Base-by-base conservation (phyloP, 2,329 filamentous ascomycete genomes). In the Camptophora hylomeconis region DNA sequence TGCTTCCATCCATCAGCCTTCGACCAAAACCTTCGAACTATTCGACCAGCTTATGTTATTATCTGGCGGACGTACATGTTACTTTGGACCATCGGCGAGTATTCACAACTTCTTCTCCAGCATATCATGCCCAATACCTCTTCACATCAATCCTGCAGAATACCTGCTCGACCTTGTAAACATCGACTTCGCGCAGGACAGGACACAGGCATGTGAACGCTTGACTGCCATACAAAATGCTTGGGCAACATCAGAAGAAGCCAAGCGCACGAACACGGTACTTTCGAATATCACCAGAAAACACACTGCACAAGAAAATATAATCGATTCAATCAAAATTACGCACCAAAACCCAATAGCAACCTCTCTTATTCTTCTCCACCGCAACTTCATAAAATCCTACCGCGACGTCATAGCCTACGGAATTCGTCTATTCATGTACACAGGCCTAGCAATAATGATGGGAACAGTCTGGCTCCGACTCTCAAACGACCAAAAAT, bases 361-460 rank as follows among this genome's bases (percentile, higher is more conserved):
- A 3, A 58, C 80, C 19, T 67, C 72, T 0, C 20, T 73, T 4
- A 74, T 76, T 1, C 64, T 92, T 3, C 64, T 89, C 10, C 80
- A 87, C 48, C 72, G 83, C 16, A 74, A 73, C 9, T 83, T 81
- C 47, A 74, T 92, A 53, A 92, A 92, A 57, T 78, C 73, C 25
- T 80, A 86, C 51, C 74, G 83, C 15, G 83, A 92, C 48, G 65
- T 92, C 5, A 72, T 92, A 28, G 81, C 76, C 0, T 92, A 92
- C 46, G 80, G 78, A 0, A 82, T 89, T 41, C 72, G 83, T 3
- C 63, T 89, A 22, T 75, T 69, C 21, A 92, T 92, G 81, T 89
- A 92, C 52, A 63, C 76, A 36, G 72, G 70, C n/a, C 33, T 38
- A 6, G 31, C 28, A n/a, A 28, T 40, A 19, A 34, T 32, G 17